These are phyloP conservation scores for Beauveria sp. DNA, from an alignment of 2,329 filamentous ascomycete genomes.

Conservation along the genomic window DNA sequence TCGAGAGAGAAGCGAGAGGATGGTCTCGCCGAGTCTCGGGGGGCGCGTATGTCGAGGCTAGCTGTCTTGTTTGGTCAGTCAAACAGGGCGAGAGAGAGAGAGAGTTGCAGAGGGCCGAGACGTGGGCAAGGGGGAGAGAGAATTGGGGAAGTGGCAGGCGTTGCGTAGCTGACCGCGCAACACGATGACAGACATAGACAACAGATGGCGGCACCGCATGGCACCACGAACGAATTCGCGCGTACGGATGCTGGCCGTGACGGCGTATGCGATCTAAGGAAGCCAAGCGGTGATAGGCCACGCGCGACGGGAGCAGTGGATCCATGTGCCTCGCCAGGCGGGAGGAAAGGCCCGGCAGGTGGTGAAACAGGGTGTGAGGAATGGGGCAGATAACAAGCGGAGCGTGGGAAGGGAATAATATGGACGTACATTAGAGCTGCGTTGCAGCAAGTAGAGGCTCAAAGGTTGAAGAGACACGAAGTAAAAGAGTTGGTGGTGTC, in stretches of 20 bases:
- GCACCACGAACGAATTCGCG: neutral
- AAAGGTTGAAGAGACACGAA: constrained; percentile 7
- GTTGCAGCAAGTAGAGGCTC: neutral
- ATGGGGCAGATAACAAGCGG: neutral
- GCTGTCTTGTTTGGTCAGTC: constrained; percentile 7
- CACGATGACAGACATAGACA: neutral
- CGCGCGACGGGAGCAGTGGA: constrained; percentile 4
- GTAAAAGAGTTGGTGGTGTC: neutral
- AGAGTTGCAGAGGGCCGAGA: neutral
- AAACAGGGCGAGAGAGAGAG: neutral
- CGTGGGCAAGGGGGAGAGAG: neutral
- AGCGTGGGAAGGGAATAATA: neutral
- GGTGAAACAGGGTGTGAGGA: constrained; percentile 1
- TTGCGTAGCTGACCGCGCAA: constrained; percentile 9
- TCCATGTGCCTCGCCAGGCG: neutral
- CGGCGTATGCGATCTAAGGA: neutral
- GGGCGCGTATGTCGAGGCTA: constrained; percentile 3
- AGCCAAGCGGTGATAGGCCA: neutral
- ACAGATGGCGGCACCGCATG: neutral
- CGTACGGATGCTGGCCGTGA: neutral
- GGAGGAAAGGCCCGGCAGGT: constrained; percentile 4
- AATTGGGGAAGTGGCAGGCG: neutral
- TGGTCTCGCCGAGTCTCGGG: neutral
- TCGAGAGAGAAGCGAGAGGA: neutral
- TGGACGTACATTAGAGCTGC: neutral